Evolutionary conservation across 2,329 filamentous ascomycete genomes (phyloP).

Genomic region (Cladosporium sp.): DNA sequence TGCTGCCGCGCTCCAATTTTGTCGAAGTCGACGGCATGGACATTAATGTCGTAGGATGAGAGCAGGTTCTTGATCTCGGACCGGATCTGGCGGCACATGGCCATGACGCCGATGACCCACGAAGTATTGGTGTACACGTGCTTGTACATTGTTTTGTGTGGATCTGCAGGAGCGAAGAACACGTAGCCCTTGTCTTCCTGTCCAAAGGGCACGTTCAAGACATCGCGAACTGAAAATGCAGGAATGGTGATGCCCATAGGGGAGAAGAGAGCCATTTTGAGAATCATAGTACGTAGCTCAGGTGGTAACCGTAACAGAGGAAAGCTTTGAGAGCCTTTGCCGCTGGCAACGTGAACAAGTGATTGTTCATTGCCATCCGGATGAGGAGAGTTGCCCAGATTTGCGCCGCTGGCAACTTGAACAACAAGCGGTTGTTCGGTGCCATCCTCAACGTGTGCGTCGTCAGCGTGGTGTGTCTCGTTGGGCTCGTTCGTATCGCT

Average conservation of each 20-base stretch:
- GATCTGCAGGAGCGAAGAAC: not conserved
- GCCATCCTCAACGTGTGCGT: not conserved
- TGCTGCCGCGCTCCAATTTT: not conserved
- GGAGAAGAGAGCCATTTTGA: not conserved
- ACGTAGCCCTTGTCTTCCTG: not conserved
- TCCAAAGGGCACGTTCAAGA: not conserved
- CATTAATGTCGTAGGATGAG: not conserved
- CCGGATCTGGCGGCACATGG: not conserved
- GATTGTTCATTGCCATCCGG: not conserved
- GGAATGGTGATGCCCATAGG: not conserved
- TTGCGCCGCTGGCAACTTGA: not conserved
- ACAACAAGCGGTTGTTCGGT: not conserved
- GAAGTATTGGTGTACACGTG: not conserved
- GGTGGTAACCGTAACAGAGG: not conserved
- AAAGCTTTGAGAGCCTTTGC: not conserved
- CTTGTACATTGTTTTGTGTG: not conserved
- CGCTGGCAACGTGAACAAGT: not conserved
- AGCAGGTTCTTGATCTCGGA: not conserved
- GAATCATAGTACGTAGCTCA: not conserved
- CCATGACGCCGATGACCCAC: not conserved
- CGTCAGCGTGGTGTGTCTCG: not conserved
- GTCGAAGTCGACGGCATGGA: not conserved
- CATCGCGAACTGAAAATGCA: no score
- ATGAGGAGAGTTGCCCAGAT: no score
- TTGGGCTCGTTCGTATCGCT: no score